Conservation (phyloP, 2,329 filamentous ascomycete species). For the Ceratocystis eucalypticola region DNA sequence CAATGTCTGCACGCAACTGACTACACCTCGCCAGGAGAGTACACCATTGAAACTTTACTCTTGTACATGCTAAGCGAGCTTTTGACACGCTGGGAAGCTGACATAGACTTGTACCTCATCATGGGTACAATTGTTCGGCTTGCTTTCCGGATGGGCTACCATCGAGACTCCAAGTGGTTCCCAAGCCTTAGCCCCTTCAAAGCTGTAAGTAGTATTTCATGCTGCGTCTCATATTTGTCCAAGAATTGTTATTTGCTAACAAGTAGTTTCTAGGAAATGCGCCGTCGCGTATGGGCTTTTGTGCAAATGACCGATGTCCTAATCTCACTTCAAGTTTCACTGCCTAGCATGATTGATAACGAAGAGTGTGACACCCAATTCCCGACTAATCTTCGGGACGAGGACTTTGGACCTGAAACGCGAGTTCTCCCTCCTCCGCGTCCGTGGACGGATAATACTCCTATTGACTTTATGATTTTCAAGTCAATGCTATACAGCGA, state of each 20-base stretch:
- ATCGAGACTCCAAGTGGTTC: conserved; percentile 65
- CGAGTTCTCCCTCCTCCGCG: conserved; percentile 54
- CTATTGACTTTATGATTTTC: conserved; percentile 64
- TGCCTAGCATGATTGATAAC: conserved; percentile 56
- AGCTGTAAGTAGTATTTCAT: conserved; percentile 35
- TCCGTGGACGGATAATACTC: conserved; percentile 56
- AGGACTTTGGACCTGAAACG: conserved; percentile 59
- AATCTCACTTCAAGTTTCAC: conserved; percentile 61
- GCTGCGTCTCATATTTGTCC: not conserved
- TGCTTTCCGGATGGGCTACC: conserved; percentile 59
- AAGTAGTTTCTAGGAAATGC: conserved; percentile 46
- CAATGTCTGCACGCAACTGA: conserved; percentile 65
- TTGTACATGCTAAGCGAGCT: conserved; percentile 67
- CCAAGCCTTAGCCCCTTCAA: conserved; percentile 58
- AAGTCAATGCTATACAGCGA: conserved; percentile 56
- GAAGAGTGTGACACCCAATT: conserved; percentile 62
- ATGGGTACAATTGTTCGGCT: conserved; percentile 42
- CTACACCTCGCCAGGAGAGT: conserved; percentile 59
- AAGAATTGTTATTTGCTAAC: conserved; percentile 5
- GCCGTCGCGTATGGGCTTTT: conserved; percentile 53
- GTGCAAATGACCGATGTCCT: conserved; percentile 61
- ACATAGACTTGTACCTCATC: conserved; percentile 51
- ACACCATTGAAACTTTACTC: conserved; percentile 66
- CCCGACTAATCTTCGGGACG: conserved; percentile 67
- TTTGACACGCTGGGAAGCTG: conserved; percentile 58